Evolutionary conservation across 2,329 filamentous ascomycete genomes (phyloP).

Genomic region (Cladobotryum protrusum): DNA sequence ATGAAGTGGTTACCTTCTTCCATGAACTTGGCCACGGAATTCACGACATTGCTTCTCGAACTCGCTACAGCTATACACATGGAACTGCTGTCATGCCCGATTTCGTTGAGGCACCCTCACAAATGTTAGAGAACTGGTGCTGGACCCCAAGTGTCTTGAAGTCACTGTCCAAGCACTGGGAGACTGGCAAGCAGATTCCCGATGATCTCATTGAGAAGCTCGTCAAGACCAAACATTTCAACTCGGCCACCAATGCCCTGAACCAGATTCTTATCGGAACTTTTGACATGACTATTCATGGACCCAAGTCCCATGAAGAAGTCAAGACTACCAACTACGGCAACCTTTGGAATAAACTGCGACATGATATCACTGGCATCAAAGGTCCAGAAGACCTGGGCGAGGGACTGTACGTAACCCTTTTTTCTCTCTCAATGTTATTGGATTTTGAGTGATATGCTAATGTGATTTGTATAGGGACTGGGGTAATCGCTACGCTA

Average conservation of each 20-base stretch:
- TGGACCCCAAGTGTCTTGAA: conserved; percentile 61
- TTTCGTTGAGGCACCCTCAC: conserved; percentile 65
- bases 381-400: conserved; percentile 67
- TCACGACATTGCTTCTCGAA: conserved; percentile 59
- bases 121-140: conserved; percentile 74
- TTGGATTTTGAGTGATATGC: conserved; percentile 5
- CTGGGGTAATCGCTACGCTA: conserved; percentile 74
- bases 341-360: conserved; percentile 64
- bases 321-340: conserved; percentile 59
- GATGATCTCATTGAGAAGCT: conserved; percentile 68
- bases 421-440: background rate
- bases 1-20: conserved; percentile 78
- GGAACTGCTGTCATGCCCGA: conserved; percentile 61
- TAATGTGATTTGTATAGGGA: conserved; percentile 35
- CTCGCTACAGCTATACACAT: conserved; percentile 59
- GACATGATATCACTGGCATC: conserved; percentile 64
- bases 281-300: conserved; percentile 78
- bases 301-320: conserved; percentile 62
- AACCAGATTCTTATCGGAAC: conserved; percentile 75
- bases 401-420: conserved; percentile 42
- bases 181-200: conserved; percentile 63
- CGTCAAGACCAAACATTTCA: conserved; percentile 73
- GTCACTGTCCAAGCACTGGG: conserved; percentile 66
- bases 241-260: conserved; percentile 72
- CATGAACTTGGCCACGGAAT: conserved; percentile 70